Evolutionary conservation across 371 early-diverging fungal species (phyloP).

Genomic region (Mortierella sp.): DNA sequence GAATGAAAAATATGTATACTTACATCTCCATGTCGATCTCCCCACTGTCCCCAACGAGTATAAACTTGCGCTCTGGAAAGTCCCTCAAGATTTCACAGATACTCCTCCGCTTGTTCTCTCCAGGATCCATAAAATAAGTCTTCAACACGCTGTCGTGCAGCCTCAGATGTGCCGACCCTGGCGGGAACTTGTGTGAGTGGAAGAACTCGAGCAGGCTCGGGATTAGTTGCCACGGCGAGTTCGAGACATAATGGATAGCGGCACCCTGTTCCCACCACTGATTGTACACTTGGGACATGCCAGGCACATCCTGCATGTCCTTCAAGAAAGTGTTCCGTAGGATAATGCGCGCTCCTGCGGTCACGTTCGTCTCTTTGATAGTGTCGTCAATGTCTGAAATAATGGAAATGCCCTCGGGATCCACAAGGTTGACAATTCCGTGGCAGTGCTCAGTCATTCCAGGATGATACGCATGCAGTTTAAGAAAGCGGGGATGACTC

Average conservation of each 20-base stretch:
- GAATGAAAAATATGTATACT: too few relatives aligned
- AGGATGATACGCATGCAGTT: conserved; percentile 36
- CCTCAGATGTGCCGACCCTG: conserved; percentile 80
- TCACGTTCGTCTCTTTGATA: conserved; percentile 74
- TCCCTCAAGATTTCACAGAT: conserved; percentile 62
- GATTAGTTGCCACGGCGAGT: conserved; percentile 90
- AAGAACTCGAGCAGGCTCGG: conserved; percentile 82
- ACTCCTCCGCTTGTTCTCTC: conserved; percentile 56
- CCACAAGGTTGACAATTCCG: conserved; percentile 63
- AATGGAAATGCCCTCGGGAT: conserved; percentile 62
- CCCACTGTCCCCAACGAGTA: conserved; percentile 94
- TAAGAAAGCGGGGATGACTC: conserved; percentile 35
- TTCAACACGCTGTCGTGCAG: conserved; percentile 60
- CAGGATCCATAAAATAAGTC: conserved; percentile 57
- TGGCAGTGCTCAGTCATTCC: conserved; percentile 31
- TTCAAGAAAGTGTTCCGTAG: conserved; percentile 79
- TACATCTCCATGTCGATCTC: conserved; percentile 89
- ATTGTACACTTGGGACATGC: conserved; percentile 57
- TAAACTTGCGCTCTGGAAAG: conserved; percentile 85
- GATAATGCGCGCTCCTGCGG: conserved; percentile 74
- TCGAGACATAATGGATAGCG: conserved; percentile 93
- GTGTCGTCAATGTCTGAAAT: conserved; percentile 77
- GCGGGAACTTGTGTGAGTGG: conserved; percentile 76
- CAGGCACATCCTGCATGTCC: conserved; percentile 56
- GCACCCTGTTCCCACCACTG: conserved; percentile 71